A percentile compares a stretch with the other conserved stretches of the same genome.
Evolutionary conservation across 192 early-diverging fungal genomes (phyloP).

Genomic region (Thoreauomyces humboldtii): DNA sequence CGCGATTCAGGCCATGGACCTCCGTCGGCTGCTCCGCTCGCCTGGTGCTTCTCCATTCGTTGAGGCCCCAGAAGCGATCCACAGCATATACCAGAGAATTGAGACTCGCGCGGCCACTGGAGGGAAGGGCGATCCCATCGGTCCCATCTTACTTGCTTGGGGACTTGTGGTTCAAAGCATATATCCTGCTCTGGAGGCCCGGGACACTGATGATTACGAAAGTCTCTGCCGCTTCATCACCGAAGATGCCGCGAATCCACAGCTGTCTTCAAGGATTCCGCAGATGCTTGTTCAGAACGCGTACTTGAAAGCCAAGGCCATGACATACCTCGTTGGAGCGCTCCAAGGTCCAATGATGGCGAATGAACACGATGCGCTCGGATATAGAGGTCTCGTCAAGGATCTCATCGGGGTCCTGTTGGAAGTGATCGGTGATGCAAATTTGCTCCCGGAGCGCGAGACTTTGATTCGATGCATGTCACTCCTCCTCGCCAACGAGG

Average conservation of each 20-base stretch:
- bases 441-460: slow-evolving; percentile 29
- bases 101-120: neutral
- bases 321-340: slow-evolving; percentile 8
- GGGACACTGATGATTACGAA: neutral
- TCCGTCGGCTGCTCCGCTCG: slow-evolving; percentile 13
- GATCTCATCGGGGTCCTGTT: slow-evolving; percentile 35
- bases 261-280: slow-evolving; percentile 3
- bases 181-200: neutral
- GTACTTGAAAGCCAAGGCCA: slow-evolving; percentile 7
- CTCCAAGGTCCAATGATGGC: slow-evolving; percentile 4
- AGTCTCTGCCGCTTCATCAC: neutral
- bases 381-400: slow-evolving; percentile 45
- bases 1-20: slow-evolving; percentile 24
- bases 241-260: neutral
- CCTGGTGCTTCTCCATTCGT: neutral
- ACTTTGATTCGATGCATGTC: slow-evolving; percentile 25
- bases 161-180: slow-evolving; percentile 27
- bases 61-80: neutral
- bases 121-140: slow-evolving; percentile 15
- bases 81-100: slow-evolving; percentile 9
- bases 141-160: slow-evolving; percentile 39
- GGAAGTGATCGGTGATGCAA: slow-evolving; percentile 30
- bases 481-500: slow-evolving; percentile 26
- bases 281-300: slow-evolving; percentile 25
- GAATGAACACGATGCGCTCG: slow-evolving; percentile 25